phyloP scores from a whole-genome alignment of 108 stramenopile species.

The Cyclotella choctawhatcheeana region DNA sequence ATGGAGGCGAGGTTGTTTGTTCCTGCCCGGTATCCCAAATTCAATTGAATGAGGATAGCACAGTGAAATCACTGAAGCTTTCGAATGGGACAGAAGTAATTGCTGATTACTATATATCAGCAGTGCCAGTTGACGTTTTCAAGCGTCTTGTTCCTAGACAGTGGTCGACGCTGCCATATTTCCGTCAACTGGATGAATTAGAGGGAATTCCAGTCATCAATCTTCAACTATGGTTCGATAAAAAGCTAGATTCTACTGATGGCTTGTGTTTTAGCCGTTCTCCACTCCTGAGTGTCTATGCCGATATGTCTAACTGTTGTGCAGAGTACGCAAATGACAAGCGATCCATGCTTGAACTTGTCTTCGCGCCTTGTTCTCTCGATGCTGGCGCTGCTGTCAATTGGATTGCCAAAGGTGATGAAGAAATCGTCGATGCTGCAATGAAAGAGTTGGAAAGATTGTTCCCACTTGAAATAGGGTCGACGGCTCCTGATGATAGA shows the following conservation, averaged over 20 bases:
- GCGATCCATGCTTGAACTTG: constrained; percentile 74
- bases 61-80: constrained; percentile 53
- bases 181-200: constrained; percentile 66
- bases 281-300: constrained; percentile 75
- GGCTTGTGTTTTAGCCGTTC: constrained; percentile 72
- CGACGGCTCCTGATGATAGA: constrained; percentile 6
- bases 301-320: constrained; percentile 75
- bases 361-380: constrained; percentile 66
- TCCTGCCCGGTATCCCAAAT: constrained; percentile 48
- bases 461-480: constrained; percentile 65
- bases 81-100: constrained; percentile 55
- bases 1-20: constrained; percentile 60
- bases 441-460: constrained; percentile 70
- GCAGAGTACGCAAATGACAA: constrained; percentile 70
- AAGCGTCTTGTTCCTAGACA: constrained; percentile 59
- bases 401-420: constrained; percentile 55
- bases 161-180: constrained; percentile 69
- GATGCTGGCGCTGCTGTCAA: constrained; percentile 39
- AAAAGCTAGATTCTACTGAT: constrained; percentile 63
- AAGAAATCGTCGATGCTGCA: constrained; percentile 67
- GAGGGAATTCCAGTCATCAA: constrained; percentile 82
- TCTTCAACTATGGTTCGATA: constrained; percentile 76
- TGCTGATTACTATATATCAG: constrained; percentile 76
- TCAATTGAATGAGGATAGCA: constrained; percentile 49
- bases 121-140: constrained; percentile 76